Conservation (phyloP, 176 grass and related monocot species). For the Otatea glauca region DNA sequence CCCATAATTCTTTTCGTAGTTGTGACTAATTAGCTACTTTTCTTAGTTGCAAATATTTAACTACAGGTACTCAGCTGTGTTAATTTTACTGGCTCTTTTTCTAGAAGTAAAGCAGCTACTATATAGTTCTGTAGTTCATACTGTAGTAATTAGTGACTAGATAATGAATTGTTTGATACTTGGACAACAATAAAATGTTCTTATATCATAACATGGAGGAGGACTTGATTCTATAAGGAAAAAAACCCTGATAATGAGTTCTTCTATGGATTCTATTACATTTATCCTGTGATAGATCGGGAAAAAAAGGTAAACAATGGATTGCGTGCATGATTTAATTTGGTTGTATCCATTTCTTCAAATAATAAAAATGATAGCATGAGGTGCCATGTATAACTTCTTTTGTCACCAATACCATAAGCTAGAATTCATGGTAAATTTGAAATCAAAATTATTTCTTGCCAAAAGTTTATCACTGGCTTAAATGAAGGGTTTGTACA, state of each 20-base stretch:
- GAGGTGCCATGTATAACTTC: not conserved
- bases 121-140: slow-evolving; percentile 25
- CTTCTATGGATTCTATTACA: not conserved
- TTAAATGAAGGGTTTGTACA: not conserved
- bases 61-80: slow-evolving; percentile 14
- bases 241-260: slow-evolving; percentile 11
- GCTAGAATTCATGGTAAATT: slow-evolving; percentile 5
- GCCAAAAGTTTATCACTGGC: slow-evolving; percentile 25
- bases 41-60: slow-evolving; percentile 4
- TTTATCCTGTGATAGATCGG: slow-evolving; percentile 19
- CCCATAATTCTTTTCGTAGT: not conserved
- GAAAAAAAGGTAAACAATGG: slow-evolving; percentile 17
- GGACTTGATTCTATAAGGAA: slow-evolving; percentile 23
- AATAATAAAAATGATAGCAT: not conserved
- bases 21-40: slow-evolving; percentile 17
- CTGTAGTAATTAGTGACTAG: slow-evolving; percentile 28
- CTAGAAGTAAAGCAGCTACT: slow-evolving; percentile 22
- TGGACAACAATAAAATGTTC: not conserved
- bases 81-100: slow-evolving; percentile 27
- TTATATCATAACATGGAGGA: not conserved
- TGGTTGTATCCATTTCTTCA: slow-evolving; percentile 23
- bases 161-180: slow-evolving; percentile 34
- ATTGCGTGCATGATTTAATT: not conserved
- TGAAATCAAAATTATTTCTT: not conserved
- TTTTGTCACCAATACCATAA: not conserved